Base-by-base conservation (phyloP, 2,329 filamentous ascomycete species). In the Pseudocercospora pini-densiflorae region DNA sequence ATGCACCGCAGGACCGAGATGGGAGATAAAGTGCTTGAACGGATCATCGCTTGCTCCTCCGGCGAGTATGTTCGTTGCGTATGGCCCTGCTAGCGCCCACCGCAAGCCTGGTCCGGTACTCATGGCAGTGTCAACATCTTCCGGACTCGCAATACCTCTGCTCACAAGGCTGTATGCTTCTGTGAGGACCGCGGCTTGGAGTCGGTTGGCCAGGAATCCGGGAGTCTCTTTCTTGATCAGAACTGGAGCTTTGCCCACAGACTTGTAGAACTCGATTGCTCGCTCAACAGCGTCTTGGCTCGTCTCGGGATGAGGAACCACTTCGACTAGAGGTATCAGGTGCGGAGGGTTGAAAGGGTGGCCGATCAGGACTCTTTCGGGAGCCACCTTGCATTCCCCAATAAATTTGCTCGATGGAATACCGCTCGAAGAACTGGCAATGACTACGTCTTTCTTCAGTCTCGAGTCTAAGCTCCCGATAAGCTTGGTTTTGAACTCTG, bases 301-400 rank as follows among this genome's bases (percentile, higher is more conserved):
- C 0, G 81, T 82, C 47, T 71, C 68, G 1, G 67, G 57, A 2
- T 79, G 77, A 8, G 78, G 79, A 1, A 83, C 81, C 0, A 84
- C 79, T 70, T 84, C 82, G 21, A 84, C 81, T 14, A 84, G 75
- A 0, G 81, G 82, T 21, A 84, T 81, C 19, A 84, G 73, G 67
- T 84, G 82, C 5, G 82, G 82, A 8, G 82, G 82, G 67, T 84
- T 84, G 75, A 83, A 84, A 0, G 82, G 82, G 68, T 84, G 82
- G 3, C 81, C 81, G 27, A 84, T 77, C 0, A 82, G 70, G 36
- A 81, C 75, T n/a, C 80, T 76, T 21, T 70, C 72, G 0, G 79
- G 77, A 33, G 74, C 68, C n/a, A 62, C 45, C 19, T 62, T 54
- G 59, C 74, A 74, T 19, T 70, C 65, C 1, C 59, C 40, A 40